Conservation (phyloP, 2,329 filamentous ascomycete genomes). For the Stachybotrys chartarum region DNA sequence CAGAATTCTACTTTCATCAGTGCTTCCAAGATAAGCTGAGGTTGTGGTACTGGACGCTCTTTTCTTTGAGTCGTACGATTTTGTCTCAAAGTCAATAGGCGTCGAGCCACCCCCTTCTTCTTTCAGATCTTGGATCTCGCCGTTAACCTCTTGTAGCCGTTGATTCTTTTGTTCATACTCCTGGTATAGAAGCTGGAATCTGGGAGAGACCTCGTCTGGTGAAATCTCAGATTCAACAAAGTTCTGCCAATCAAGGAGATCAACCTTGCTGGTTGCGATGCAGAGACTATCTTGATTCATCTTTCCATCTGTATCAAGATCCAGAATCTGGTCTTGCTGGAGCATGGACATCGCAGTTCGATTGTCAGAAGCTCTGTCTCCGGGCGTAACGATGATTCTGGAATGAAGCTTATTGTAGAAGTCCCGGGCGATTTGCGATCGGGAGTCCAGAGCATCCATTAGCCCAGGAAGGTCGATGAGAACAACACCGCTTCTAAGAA, state of each 20-base stretch:
- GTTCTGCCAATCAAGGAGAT: constrained; percentile 4
- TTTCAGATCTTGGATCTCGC: not conserved
- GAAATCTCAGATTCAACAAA: constrained; percentile 3
- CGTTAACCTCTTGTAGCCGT: not conserved
- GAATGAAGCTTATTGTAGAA: constrained; percentile 5
- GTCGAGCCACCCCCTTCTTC: not conserved
- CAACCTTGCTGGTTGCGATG: constrained; percentile 2
- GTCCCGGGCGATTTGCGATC: constrained; percentile 4
- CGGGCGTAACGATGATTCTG: constrained; percentile 6
- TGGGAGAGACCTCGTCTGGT: not conserved
- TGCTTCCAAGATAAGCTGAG: not conserved
- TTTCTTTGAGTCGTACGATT: not conserved
- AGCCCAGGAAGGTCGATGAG: constrained; percentile 10
- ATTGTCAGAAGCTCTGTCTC: constrained; percentile 9
- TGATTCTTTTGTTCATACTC: not conserved
- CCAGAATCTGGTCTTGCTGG: constrained; percentile 3
- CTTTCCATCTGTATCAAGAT: constrained; percentile 8
- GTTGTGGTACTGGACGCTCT: not conserved
- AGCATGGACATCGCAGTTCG: constrained; percentile 7
- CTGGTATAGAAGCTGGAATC: not conserved
- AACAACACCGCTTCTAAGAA: constrained; percentile 8
- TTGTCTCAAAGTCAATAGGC: no score
- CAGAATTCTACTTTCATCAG: not conserved
- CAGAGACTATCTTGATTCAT: constrained; percentile 1
- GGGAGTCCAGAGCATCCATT: constrained; percentile 7